Base-by-base conservation (phyloP, 2,329 filamentous ascomycete genomes). In the Fusarium marasasianum region DNA sequence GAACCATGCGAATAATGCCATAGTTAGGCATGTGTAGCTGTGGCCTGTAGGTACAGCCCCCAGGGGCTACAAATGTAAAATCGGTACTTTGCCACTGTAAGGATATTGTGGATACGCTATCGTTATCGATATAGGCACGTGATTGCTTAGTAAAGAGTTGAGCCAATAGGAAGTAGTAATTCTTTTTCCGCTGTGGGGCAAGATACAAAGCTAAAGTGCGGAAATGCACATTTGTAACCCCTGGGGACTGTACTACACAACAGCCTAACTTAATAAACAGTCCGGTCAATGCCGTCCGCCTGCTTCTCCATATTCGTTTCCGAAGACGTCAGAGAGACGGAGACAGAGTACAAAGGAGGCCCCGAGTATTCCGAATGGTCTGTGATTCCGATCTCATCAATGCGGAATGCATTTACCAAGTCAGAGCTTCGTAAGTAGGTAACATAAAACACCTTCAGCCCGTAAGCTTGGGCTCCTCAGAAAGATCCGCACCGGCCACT, bases 401-500 rank as follows among this genome's bases (percentile, higher is more conserved):
- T 70, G 58, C 58, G 14, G 26, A 22, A 48, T 55, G 45, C 20
- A 53, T 48, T 22, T 45, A 57, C 22, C n/a, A 57, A 33, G 26
- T 57, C 29, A 33, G 22, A 47, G 17, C 22, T 38, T 38, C 31
- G 55, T 58, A 29, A 50, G 26, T 37, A 37, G 17, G 35, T 18
- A 37, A 29, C 20, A 41, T 55, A 55, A 55, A 55, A 31, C 37
- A 41, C 1, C 11, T 29, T 31, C 51, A 31, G 43, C 56, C 55
- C 20, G 43, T 38, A 35, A 47, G 22, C 33, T 50, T 50, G n/a
- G 43, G 43, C 41, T 62, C 31, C 41, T 62, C 24, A 44, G 31
- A 50, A 33, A 57, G 63, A 74, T 74, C 58, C 64, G 72, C 63
- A 69, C 63, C 71, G 61, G 47, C 72, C 72, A 66, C 68, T 69